A percentile compares a stretch with the other conserved stretches of the same genome.
phyloP scores from a whole-genome alignment of 352 stramenopile genomes.

The Globisporangium mamillatum region DNA sequence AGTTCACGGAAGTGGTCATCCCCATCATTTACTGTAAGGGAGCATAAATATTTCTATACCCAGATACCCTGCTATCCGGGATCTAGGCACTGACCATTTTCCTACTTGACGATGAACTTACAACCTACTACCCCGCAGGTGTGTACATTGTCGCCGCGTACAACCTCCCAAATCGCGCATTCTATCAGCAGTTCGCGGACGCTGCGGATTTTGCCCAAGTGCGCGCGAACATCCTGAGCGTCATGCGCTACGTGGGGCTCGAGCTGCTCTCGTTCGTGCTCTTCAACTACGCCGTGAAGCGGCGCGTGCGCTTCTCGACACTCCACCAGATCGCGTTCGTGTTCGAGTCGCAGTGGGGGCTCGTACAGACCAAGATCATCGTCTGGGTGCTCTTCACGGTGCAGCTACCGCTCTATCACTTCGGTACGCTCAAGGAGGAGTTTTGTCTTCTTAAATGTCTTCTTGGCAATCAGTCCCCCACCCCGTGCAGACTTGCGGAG shows the following conservation, averaged over 20 bases:
- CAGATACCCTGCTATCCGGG: no score
- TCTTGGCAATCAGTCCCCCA: no score
- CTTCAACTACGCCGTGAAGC: conserved; percentile 17
- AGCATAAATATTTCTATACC: no score
- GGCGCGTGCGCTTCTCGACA: conserved; percentile 28
- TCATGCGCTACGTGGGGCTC: conserved; percentile 30
- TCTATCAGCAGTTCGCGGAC: conserved; percentile 18
- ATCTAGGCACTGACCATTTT: conserved; percentile 1
- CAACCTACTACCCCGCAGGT: neutral
- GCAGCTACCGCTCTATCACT: conserved; percentile 24
- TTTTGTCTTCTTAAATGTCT: neutral
- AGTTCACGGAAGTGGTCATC: conserved; percentile 27
- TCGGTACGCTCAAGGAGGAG: conserved; percentile 5
- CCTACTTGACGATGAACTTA: no score
- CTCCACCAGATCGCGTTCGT: conserved; percentile 33
- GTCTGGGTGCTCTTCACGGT: conserved; percentile 26
- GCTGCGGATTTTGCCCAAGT: conserved; percentile 7
- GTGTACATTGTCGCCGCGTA: conserved; percentile 15
- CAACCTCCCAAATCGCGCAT: conserved; percentile 22
- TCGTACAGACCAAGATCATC: conserved; percentile 36
- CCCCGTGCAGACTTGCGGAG: no score
- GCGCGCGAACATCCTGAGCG: conserved; percentile 14
- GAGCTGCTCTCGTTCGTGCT: conserved; percentile 32
- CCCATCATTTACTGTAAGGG: conserved; percentile 17
- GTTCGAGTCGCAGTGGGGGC: conserved; percentile 30